phyloP scores from a whole-genome alignment of 2,329 filamentous ascomycete species.

The Lanzia echinophila region DNA sequence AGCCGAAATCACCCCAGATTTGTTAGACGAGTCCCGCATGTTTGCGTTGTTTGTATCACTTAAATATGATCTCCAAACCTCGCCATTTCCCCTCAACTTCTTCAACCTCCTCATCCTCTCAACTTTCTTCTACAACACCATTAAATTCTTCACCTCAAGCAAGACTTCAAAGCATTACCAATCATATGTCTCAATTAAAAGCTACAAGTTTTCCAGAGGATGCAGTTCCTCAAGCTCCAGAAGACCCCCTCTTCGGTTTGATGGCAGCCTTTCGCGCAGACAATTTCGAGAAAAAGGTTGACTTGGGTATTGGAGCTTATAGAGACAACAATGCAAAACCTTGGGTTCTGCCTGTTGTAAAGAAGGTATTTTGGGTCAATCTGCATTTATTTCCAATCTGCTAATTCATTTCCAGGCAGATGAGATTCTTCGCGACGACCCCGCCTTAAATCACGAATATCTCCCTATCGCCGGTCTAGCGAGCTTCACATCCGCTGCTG shows the following conservation, averaged over 20 bases:
- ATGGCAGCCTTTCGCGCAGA: slow-evolving; percentile 85
- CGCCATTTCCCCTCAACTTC: slow-evolving; percentile 2
- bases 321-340: slow-evolving; percentile 93
- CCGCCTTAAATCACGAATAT: slow-evolving; percentile 94
- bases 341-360: slow-evolving; percentile 93
- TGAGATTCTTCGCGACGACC: slow-evolving; percentile 79
- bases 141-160: slow-evolving; percentile 37
- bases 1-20: slow-evolving; percentile 10
- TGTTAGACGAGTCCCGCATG: slow-evolving; percentile 2
- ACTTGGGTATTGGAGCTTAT: slow-evolving; percentile 89
- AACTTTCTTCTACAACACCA: not conserved
- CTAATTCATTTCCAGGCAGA: slow-evolving; percentile 60
- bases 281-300: slow-evolving; percentile 71
- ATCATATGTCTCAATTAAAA: slow-evolving; percentile 54
- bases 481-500: slow-evolving; percentile 80
- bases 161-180: slow-evolving; percentile 54
- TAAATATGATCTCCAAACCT: slow-evolving; percentile 13
- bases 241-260: slow-evolving; percentile 91
- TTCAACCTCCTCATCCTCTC: slow-evolving; percentile 9
- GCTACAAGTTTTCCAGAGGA: slow-evolving; percentile 67
- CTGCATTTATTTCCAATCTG: not conserved
- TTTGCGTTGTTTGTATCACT: too few relatives aligned
- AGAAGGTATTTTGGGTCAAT: slow-evolving; percentile 60
- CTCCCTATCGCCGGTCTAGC: slow-evolving; percentile 87
- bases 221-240: slow-evolving; percentile 80